These are phyloP conservation scores for Phytopythium delawarense DNA, from an alignment of 352 stramenopile genomes.

Conservation along the genomic window DNA sequence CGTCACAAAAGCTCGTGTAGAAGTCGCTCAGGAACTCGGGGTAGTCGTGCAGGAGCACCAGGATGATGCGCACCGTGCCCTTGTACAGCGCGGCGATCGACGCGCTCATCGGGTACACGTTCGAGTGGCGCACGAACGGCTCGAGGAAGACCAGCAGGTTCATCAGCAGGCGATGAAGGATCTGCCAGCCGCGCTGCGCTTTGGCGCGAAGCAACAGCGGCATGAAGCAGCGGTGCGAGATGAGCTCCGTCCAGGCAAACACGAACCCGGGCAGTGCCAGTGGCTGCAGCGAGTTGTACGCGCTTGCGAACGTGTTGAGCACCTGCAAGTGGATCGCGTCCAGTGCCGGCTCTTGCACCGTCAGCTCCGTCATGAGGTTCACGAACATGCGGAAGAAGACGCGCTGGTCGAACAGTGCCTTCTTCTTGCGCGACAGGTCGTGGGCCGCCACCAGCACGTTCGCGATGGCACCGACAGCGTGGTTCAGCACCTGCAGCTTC, in stretches of 20 bases:
- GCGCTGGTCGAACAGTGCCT: conserved; percentile 93
- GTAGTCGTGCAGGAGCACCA: conserved; percentile 99
- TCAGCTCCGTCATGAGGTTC: conserved; percentile 97
- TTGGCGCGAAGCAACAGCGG: conserved; percentile 93
- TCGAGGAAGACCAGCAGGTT: conserved; percentile 98
- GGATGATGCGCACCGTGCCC: conserved; percentile 95
- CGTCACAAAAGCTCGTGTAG: conserved; percentile 98
- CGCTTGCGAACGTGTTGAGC: conserved; percentile 95
- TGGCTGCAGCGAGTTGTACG: conserved; percentile 97
- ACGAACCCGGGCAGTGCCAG: conserved; percentile 95
- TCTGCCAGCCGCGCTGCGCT: conserved; percentile 95
- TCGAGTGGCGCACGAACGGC: conserved; percentile 91
- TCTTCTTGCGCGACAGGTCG: conserved; percentile 80
- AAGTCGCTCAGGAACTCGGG: conserved; percentile 98
- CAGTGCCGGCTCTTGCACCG: conserved; percentile 90
- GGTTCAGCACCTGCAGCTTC: conserved; percentile 91
- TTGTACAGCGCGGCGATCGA: conserved; percentile 97
- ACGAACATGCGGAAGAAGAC: conserved; percentile 98
- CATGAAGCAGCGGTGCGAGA: conserved; percentile 98
- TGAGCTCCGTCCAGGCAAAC: conserved; percentile 98
- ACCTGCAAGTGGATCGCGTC: conserved; percentile 94
- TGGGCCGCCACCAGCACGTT: conserved; percentile 91
- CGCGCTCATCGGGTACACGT: conserved; percentile 80
- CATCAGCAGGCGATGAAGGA: conserved; percentile 96
- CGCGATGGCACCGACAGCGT: conserved; percentile 93